phyloP scores from a whole-genome alignment of 352 stramenopile genomes.

The Pythium utonaiense region DNA sequence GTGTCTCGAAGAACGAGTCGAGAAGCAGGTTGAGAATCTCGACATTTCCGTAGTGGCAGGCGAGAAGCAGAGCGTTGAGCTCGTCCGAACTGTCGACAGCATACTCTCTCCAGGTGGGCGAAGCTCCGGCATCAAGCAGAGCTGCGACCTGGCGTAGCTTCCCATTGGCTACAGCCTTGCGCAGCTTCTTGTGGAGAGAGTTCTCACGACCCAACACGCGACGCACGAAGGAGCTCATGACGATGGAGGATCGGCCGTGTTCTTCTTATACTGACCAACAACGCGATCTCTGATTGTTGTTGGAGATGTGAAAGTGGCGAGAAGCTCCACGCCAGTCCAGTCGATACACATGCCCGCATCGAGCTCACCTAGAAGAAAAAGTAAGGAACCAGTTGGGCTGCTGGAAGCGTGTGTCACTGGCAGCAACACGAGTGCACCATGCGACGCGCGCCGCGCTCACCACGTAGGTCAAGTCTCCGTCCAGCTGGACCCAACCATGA shows the following conservation, averaged over 20 bases:
- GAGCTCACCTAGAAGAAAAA: background rate
- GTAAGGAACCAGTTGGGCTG: conserved; percentile 4
- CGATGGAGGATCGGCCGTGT: background rate
- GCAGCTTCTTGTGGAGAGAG: conserved; percentile 44
- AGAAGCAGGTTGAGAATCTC: conserved; percentile 56
- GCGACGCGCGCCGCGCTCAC: background rate
- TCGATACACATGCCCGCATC: background rate
- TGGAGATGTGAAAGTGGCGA: background rate
- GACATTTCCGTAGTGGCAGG: conserved; percentile 45
- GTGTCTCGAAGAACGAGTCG: conserved; percentile 53
- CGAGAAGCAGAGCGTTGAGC: conserved; percentile 61
- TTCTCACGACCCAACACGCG: conserved; percentile 44
- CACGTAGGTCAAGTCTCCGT: too few species aligned
- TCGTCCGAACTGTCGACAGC: conserved; percentile 17
- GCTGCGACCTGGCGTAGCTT: conserved; percentile 48
- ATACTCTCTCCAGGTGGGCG: conserved; percentile 45
- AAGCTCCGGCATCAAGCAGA: conserved; percentile 54
- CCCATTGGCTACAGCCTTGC: conserved; percentile 43
- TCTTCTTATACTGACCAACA: too few species aligned
- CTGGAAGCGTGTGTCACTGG: conserved; percentile 9
- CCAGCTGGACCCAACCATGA: background rate
- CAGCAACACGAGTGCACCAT: too few species aligned
- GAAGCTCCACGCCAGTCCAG: background rate
- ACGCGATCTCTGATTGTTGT: background rate
- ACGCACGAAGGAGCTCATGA: conserved; percentile 41